phyloP scores from a whole-genome alignment of 768 basidiomycete genomes.

The Podaxis rugospora region DNA sequence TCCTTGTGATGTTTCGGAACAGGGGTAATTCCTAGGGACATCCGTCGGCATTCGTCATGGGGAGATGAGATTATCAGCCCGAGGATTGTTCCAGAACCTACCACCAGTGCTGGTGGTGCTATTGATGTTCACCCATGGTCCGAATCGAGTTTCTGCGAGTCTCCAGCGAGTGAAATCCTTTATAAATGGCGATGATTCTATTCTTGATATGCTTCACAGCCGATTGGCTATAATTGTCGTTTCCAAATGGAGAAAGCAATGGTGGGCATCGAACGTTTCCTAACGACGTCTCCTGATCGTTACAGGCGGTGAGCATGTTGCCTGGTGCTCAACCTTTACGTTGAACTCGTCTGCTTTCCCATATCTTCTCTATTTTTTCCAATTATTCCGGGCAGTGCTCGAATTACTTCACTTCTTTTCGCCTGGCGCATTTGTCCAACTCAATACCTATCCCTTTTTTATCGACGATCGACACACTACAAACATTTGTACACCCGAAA shows the following conservation, averaged over 20 bases:
- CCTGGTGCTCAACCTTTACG: background rate
- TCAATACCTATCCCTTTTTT: background rate
- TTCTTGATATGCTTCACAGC: background rate
- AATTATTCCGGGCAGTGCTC: slow-evolving; percentile 3
- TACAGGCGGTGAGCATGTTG: background rate
- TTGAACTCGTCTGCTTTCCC: background rate
- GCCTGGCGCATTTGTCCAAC: slow-evolving; percentile 4
- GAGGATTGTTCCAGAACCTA: too few species aligned
- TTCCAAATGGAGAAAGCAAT: background rate
- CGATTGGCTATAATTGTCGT: background rate
- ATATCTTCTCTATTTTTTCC: background rate
- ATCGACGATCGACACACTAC: background rate
- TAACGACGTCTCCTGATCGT: slow-evolving; percentile 5
- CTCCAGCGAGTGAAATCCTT: too few species aligned
- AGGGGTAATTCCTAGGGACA: too few species aligned
- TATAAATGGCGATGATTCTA: too few species aligned
- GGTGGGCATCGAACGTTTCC: background rate
- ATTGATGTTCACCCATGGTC: too few species aligned
- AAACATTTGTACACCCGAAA: slow-evolving; percentile 3
- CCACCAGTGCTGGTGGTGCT: too few species aligned
- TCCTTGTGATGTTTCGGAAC: too few species aligned
- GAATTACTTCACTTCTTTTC: background rate
- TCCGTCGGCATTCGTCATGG: too few species aligned
- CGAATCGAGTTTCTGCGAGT: too few species aligned
- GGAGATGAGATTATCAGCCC: too few species aligned